These are phyloP conservation scores for Botryotinia narcissicola DNA, from an alignment of 2,329 filamentous ascomycete species.

Conservation along the genomic window DNA sequence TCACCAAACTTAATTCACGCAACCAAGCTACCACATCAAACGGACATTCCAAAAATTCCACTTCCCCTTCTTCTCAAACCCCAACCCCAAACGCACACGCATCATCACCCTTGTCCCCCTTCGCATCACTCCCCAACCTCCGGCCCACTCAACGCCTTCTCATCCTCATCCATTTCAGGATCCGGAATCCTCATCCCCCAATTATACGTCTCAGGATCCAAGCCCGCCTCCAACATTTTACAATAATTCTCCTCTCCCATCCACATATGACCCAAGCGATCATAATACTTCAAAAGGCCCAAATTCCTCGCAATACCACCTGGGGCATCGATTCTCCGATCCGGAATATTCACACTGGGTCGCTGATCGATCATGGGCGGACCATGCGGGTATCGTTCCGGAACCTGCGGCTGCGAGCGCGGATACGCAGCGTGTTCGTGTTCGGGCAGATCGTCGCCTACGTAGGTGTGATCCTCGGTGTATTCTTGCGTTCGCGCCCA, in stretches of 20 bases:
- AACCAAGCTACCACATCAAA: not conserved
- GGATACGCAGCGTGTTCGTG: not conserved
- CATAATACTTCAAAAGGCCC: constrained; percentile 6
- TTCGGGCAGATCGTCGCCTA: not conserved
- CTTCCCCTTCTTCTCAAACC: no score
- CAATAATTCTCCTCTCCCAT: constrained; percentile 15
- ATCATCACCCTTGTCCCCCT: not conserved
- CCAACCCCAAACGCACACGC: not conserved
- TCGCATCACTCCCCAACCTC: not conserved
- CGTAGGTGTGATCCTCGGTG: fast-evolving
- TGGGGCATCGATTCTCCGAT: not conserved
- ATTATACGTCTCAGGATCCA: constrained; percentile 2
- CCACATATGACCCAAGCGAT: constrained; percentile 14
- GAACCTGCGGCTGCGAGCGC: not conserved
- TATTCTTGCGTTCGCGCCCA: fast-evolving
- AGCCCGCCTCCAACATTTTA: constrained; percentile 16
- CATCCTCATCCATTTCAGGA: not conserved
- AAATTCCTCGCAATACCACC: not conserved
- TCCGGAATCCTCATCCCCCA: constrained; percentile 11
- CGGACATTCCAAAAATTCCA: not conserved
- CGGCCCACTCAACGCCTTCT: not conserved
- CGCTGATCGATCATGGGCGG: not conserved
- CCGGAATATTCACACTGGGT: not conserved
- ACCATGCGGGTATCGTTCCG: not conserved
- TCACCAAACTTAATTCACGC: not conserved